phyloP scores from a whole-genome alignment of 169 alveolate species.

The Neospora caninum region DNA sequence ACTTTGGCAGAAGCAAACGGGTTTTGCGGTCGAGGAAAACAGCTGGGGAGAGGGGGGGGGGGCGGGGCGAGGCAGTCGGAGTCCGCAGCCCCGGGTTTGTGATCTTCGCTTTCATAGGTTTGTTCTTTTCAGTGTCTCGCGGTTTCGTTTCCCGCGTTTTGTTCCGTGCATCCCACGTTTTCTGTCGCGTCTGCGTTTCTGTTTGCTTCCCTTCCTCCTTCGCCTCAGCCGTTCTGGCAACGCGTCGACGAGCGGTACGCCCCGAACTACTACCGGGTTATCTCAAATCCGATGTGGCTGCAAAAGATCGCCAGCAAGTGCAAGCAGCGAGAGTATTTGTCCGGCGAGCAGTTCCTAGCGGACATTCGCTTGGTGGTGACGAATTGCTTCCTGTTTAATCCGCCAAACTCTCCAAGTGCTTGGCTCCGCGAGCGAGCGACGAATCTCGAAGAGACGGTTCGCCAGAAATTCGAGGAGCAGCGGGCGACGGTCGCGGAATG shows the following conservation, averaged over 20 bases:
- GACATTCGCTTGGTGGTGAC: constrained; percentile 80
- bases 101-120: no score
- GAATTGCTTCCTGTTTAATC: constrained; percentile 84
- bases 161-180: not conserved
- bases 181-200: not conserved
- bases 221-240: constrained; percentile 77
- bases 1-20: no score
- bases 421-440: constrained; percentile 67
- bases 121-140: not conserved
- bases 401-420: constrained; percentile 73
- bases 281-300: constrained; percentile 86
- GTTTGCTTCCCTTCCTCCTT: not conserved
- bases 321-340: constrained; percentile 78
- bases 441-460: constrained; percentile 36
- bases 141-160: not conserved
- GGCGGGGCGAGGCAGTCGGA: no score
- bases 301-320: constrained; percentile 78
- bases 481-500: not conserved
- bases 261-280: constrained; percentile 82
- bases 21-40: no score
- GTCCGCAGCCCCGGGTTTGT: no score
- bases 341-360: constrained; percentile 76
- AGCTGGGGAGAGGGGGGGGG: no score
- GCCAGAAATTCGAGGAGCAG: constrained; percentile 12
- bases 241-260: constrained; percentile 85